Conservation (phyloP, 352 stramenopile species). For the Elongisporangium undulatum region DNA sequence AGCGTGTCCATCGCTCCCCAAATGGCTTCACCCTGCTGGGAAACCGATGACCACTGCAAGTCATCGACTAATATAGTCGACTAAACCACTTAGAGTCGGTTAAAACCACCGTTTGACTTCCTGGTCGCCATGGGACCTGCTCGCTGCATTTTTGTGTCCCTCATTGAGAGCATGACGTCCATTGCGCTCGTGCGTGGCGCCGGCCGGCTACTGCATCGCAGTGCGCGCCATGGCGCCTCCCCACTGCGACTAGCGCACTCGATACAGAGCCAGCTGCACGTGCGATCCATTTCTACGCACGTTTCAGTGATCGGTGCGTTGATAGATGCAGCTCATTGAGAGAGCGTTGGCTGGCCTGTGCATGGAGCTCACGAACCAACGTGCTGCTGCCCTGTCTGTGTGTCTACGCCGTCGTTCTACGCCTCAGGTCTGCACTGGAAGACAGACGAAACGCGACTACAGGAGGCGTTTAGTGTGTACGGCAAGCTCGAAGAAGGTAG, state of each 20-base stretch:
- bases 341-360: background rate
- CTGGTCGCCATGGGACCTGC: background rate
- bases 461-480: slow-evolving; percentile 44
- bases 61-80: background rate
- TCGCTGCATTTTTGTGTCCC: slow-evolving; percentile 3
- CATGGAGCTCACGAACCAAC: slow-evolving; percentile 8
- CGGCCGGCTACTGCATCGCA: slow-evolving; percentile 12
- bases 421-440: slow-evolving; percentile 71
- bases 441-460: slow-evolving; percentile 70
- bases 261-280: slow-evolving; percentile 8
- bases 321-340: background rate
- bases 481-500: slow-evolving; percentile 52
- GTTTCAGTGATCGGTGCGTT: slow-evolving; percentile 52
- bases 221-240: slow-evolving; percentile 16
- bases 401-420: background rate
- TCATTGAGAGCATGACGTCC: background rate
- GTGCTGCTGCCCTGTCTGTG: background rate
- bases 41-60: background rate
- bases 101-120: slow-evolving; percentile 1
- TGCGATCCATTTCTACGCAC: slow-evolving; percentile 35
- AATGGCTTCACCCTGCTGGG: background rate
- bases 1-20: background rate
- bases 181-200: background rate
- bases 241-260: slow-evolving; percentile 4
- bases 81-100: background rate